These are phyloP conservation scores for Scleroderma bovista DNA, from an alignment of 768 basidiomycete species.

Conservation along the genomic window DNA sequence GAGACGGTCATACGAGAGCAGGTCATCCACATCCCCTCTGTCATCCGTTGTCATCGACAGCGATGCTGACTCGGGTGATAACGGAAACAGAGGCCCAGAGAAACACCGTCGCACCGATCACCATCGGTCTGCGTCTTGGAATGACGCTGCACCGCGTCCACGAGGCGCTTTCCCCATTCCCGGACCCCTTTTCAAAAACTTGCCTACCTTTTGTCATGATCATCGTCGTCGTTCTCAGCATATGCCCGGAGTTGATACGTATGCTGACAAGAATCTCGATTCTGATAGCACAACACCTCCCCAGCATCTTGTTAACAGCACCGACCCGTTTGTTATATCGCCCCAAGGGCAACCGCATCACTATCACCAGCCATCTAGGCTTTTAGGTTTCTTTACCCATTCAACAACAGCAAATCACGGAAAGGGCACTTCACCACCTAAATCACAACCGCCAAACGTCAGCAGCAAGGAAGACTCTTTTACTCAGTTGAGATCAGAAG, in stretches of 20 bases:
- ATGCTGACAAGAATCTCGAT: conserved; percentile 14
- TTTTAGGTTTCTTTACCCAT: conserved; percentile 25
- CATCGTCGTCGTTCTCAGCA: conserved; percentile 2
- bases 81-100: conserved; percentile 4
- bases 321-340: conserved; percentile 11
- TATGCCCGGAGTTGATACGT: conserved; percentile 2
- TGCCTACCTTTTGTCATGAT: conserved; percentile 11
- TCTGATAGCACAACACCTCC: conserved; percentile 3
- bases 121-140: conserved; percentile 36
- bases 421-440: conserved; percentile 21
- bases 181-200: conserved; percentile 14
- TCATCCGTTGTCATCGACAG: conserved; percentile 4
- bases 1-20: conserved; percentile 18
- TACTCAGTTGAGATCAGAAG: conserved; percentile 34
- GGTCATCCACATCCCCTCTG: conserved; percentile 12
- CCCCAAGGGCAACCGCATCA: conserved; percentile 22
- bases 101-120: conserved; percentile 14
- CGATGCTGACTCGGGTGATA: conserved; percentile 4
- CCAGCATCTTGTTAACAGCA: conserved; percentile 4
- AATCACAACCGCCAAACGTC: conserved; percentile 24
- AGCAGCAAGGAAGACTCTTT: conserved; percentile 31
- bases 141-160: conserved; percentile 46
- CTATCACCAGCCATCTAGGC: conserved; percentile 26
- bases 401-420: conserved; percentile 38
- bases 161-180: conserved; percentile 25